Evolutionary conservation across 2,329 filamentous ascomycete genomes (phyloP).

Genomic region (Cladophialophora psammophila): DNA sequence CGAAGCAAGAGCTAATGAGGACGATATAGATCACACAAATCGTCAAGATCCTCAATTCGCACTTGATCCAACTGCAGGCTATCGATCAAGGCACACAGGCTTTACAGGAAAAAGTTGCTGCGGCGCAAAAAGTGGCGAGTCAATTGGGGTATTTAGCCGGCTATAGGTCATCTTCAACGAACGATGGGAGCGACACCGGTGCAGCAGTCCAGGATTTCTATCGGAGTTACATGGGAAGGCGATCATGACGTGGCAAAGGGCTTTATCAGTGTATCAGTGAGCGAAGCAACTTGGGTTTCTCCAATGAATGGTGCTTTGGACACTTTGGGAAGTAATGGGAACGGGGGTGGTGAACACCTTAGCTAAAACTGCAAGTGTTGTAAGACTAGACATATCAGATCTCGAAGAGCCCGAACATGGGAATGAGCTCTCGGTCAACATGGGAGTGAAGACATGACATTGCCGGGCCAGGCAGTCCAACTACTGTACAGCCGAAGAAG

Average conservation of each 20-base stretch:
- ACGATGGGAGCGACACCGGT: conserved; percentile 58
- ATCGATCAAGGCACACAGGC: conserved; percentile 86
- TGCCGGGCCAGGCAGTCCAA: conserved; percentile 10
- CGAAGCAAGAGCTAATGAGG: conserved; percentile 17
- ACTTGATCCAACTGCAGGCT: conserved; percentile 88
- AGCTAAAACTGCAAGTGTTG: conserved; percentile 1
- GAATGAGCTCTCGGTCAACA: background rate
- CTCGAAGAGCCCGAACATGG: background rate
- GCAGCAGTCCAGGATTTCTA: conserved; percentile 87
- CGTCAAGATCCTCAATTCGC: conserved; percentile 90
- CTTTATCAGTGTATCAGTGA: background rate
- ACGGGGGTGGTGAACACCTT: background rate
- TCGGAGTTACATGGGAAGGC: conserved; percentile 80
- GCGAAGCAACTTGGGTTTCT: background rate
- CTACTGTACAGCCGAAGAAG: conserved; percentile 20
- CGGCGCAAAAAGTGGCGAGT: conserved; percentile 75
- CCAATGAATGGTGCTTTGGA: background rate
- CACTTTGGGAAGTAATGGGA: background rate
- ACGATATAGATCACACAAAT: conserved; percentile 81
- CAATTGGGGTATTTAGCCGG: conserved; percentile 48
- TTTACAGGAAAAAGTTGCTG: conserved; percentile 80
- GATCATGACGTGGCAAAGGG: conserved; percentile 53
- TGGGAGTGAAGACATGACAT: conserved; percentile 24
- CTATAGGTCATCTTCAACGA: conserved; percentile 47
- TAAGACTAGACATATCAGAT: background rate